Conservation (phyloP, 768 basidiomycete species). For the Leccinum fibrillosum region DNA sequence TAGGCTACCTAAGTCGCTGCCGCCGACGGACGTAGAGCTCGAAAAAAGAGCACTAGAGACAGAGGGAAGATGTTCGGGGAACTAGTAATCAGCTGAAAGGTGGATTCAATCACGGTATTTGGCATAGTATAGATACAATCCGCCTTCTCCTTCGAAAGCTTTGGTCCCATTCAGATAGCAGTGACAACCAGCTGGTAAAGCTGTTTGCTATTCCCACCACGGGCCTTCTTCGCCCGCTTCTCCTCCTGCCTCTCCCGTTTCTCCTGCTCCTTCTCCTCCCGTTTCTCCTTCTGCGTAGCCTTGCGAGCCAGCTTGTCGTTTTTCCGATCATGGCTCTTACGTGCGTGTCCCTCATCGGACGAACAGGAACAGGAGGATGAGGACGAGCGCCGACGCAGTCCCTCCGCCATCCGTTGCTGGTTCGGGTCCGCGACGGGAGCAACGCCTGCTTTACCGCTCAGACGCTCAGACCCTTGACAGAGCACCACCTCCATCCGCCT, state of each 20-base stretch:
- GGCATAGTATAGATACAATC: too few relatives aligned
- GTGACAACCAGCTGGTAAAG: constrained; percentile 25
- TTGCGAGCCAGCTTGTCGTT: not conserved
- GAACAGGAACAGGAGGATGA: not conserved
- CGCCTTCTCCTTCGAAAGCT: not conserved
- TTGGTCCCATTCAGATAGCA: not conserved
- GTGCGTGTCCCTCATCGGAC: not conserved
- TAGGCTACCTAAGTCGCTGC: too few relatives aligned
- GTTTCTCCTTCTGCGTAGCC: not conserved
- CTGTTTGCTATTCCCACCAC: constrained; percentile 7
- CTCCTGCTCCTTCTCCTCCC: not conserved
- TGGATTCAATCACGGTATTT: too few relatives aligned
- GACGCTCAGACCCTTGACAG: constrained; percentile 26
- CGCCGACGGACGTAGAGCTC: too few relatives aligned
- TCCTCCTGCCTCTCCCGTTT: constrained; percentile 8
- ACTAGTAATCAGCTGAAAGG: too few relatives aligned
- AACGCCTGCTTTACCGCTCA: constrained; percentile 23
- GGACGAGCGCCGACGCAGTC: constrained; percentile 9
- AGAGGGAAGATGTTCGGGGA: too few relatives aligned
- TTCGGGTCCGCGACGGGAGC: constrained; percentile 19
- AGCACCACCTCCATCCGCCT: constrained; percentile 42
- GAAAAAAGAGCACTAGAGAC: too few relatives aligned
- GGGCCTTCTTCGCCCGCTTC: constrained; percentile 13
- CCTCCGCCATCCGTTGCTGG: constrained; percentile 18
- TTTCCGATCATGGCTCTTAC: not conserved